Base-by-base conservation (phyloP, 2,329 filamentous ascomycete species). In the Lasiodiplodia sp. region DNA sequence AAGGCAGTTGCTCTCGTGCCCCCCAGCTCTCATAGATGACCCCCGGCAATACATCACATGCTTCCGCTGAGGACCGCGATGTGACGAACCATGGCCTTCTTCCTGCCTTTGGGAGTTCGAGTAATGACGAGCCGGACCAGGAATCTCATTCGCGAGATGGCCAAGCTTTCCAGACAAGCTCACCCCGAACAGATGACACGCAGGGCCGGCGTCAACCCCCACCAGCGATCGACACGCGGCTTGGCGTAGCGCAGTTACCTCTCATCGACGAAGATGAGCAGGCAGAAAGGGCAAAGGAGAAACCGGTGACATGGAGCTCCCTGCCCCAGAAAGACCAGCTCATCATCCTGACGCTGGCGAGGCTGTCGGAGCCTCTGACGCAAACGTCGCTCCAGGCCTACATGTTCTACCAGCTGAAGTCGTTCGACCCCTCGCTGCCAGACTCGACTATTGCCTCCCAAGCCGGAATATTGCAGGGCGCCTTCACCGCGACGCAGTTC, bases 401-500 rank as follows among this genome's bases (percentile, higher is more conserved):
- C 79, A 89, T 96, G 84, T 96, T 93, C 80, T 96, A 95, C 79
- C 92, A 96, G 78, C 86, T 97, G n/a, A 89, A 88, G 73, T 95
- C 90, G 69, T 95, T 97, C 73, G 85, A 92, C 28, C 84, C 84
- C 2, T 83, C 80, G 25, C 78, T 86, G 23, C 81, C 86, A 2
- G 86, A 89, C 66, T 85, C 85, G 2, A 88, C 86, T 2, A 94
- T 97, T 72, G 88, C 93, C 0, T 85, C 86, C 23, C 93, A 96
- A 77, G 91, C 92, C 1, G 93, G 93, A 49, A 81, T 96, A 2
- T 83, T 97, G 28, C 89, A 92, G 58, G 92, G 91, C 14, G 89
- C 89, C 49, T 97, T 97, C 76, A 94, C 92, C 0, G 91, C 89
- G 0, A 90, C 91, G 0, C 93, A 97, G 77, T 95, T 95, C 75